Evolutionary conservation across 305 asterid species (phyloP).

Genomic region (Fraxinus floribunda): DNA sequence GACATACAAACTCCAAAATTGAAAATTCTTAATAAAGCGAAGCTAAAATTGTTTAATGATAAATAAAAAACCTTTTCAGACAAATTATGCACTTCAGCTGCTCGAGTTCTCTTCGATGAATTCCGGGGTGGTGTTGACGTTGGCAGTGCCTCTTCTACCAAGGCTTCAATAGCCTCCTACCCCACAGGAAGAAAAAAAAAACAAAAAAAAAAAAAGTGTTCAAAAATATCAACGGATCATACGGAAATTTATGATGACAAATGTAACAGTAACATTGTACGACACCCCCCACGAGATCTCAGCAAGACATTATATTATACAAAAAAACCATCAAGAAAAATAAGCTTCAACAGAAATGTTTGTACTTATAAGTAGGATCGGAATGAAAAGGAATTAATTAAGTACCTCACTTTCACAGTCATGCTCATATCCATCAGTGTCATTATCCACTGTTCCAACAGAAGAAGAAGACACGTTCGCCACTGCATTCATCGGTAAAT

Average conservation of each 20-base stretch:
- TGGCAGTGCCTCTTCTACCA: slow-evolving; percentile 35
- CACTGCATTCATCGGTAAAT: slow-evolving; percentile 23
- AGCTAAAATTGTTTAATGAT: neutral
- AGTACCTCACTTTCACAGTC: slow-evolving; percentile 79
- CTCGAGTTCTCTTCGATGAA: slow-evolving; percentile 73
- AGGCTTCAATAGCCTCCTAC: slow-evolving; percentile 49
- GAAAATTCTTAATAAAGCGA: neutral
- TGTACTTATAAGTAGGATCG: neutral
- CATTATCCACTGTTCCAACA: slow-evolving; percentile 48
- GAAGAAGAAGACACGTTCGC: slow-evolving; percentile 42
- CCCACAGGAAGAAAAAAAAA: neutral
- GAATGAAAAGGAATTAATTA: neutral
- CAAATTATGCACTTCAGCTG: slow-evolving; percentile 84
- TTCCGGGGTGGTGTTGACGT: slow-evolving; percentile 29
- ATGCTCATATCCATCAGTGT: slow-evolving; percentile 62
- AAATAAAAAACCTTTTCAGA: slow-evolving; percentile 61
- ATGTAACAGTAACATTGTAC: neutral
- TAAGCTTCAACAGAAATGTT: neutral
- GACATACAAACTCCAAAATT: neutral
- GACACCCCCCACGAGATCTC: neutral
- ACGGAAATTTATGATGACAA: neutral
- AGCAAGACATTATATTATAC: neutral
- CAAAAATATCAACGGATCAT: neutral
- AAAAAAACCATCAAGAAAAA: neutral
- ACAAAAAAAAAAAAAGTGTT: neutral